Evolutionary conservation across 2,329 filamentous ascomycete genomes (phyloP), one percentile per base, ranked within the genome.

Genomic region (Botrytis aclada): DNA sequence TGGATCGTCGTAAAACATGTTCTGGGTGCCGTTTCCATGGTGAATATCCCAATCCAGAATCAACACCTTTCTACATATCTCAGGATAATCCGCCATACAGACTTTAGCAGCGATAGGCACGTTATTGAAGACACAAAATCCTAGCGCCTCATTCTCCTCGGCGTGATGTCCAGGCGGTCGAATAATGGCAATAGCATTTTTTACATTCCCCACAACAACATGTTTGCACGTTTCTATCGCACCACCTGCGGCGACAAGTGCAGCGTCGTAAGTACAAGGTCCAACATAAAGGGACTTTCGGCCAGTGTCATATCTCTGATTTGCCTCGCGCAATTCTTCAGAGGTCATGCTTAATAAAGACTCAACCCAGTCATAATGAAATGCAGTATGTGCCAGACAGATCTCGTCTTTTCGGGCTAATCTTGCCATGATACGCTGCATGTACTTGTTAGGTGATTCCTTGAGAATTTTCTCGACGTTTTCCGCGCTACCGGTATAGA

Each of bases 91-190:
- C 70, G 87, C 84, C 81, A 97, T 94, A 80, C 95, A 98, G 20
- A 95, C 92, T 74, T 89, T 92, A n/a, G 94, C 91, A 1, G 95
- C 95, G 73, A 99, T 92, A 32, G 93, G 94, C 4, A 98, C 96
- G 79, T 99, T 99, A 84, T 99, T 98, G 84, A 98, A 98, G 74
- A 98, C 88, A 81, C 96, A 99, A 80, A 99, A 99, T 0, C 96
- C 96, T 87, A 97, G 96, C 0, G 95, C 89, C 51, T 90, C 86
- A 78, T 96, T 88, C 73, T 89, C 90, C 81, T 99, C 96, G 1
- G 96, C 96, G 82, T 99, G 96, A 79, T 99, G 96, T 0, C 96
- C 96, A 0, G 96, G 96, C 2, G 96, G 96, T 22, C 96, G 89
- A 78, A 99, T 97, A 54, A 99, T 92, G 1, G 96, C 96, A 81